Evolutionary conservation across 2,329 filamentous ascomycete species (phyloP).

Genomic region (Coniochaeta sp.): DNA sequence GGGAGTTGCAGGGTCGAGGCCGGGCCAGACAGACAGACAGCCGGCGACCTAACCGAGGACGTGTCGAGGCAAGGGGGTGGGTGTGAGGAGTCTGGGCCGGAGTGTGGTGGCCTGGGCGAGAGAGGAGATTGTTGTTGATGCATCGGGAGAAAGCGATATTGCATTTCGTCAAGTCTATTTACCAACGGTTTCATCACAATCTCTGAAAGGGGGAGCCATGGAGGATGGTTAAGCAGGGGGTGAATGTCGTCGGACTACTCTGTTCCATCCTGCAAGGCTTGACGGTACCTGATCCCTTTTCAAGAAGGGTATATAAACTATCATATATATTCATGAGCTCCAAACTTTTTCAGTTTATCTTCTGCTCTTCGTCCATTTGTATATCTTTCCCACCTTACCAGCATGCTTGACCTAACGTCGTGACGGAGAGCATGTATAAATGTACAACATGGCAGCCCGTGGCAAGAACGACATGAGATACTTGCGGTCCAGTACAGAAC

Average conservation of each 20-base stretch:
- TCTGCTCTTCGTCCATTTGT: not conserved
- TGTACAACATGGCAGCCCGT: too few relatives aligned
- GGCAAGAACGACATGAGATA: too few relatives aligned
- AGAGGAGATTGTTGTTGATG: not conserved
- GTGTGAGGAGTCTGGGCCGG: too few relatives aligned
- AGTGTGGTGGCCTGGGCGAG: not conserved
- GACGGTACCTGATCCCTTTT: not conserved
- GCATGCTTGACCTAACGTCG: too few relatives aligned
- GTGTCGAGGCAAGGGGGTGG: not conserved
- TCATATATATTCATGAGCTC: not conserved
- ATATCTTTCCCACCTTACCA: not conserved
- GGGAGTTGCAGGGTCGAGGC: not conserved
- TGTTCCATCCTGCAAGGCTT: not conserved
- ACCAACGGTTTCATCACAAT: not conserved
- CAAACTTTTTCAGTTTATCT: not conserved
- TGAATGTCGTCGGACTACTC: not conserved
- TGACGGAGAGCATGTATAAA: too few relatives aligned
- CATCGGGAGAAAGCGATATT: not conserved
- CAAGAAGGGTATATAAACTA: not conserved
- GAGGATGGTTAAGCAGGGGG: too few relatives aligned
- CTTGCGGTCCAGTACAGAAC: too few relatives aligned
- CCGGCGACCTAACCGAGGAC: not conserved
- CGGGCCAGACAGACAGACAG: not conserved
- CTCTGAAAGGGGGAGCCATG: not conserved
- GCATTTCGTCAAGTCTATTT: not conserved